Evolutionary conservation across 169 alveolate species (phyloP), one percentile per base, ranked within the genome.

Genomic region (Plasmodium chabaudi): DNA sequence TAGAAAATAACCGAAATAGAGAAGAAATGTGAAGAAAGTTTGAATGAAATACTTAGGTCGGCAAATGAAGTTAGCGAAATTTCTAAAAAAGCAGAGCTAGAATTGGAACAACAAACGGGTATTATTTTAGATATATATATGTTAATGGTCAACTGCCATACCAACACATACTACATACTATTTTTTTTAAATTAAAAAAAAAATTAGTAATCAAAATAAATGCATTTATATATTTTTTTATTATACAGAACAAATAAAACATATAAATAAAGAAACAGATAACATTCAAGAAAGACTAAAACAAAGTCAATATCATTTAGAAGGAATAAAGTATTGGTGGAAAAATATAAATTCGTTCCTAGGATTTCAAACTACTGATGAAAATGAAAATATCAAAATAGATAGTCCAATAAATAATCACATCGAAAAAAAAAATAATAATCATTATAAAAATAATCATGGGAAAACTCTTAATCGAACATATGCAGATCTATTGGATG

Each of bases 1-100:
- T 72, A 86, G 91, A 86, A 86, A 86, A 86, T 86, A 86, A 86
- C 27, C 42, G 91, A 86, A 61, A 86, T 86, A 12, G 91, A 86
- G 39, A 86, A 86, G 23, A 86, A 70, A 23, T 86, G 91, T 56
- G 91, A 86, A 47, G 91, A 86, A 19, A 86, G 91, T 49, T 86
- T 86, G 67, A 86, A 86, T 65, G 91, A 86, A 86, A 86, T 86
- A 49, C 21, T 86, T 39, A 86, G 87, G 51, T 86, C 91, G 27
- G 91, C 87, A 44, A 86, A 44, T 86, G 91, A 86, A 57, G 91
- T 44, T 5, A 86, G 70, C 15, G 91, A 86, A 64, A 86, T 86
- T 56, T 86, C 91, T 9, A 86, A 86, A 86, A 86, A 86, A 53
- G 91, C 91, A 51, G 91, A 86, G 69, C 70, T 69, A 51, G 91